Conservation (phyloP, 2,329 filamentous ascomycete genomes). For the Exophiala oligosperma region DNA sequence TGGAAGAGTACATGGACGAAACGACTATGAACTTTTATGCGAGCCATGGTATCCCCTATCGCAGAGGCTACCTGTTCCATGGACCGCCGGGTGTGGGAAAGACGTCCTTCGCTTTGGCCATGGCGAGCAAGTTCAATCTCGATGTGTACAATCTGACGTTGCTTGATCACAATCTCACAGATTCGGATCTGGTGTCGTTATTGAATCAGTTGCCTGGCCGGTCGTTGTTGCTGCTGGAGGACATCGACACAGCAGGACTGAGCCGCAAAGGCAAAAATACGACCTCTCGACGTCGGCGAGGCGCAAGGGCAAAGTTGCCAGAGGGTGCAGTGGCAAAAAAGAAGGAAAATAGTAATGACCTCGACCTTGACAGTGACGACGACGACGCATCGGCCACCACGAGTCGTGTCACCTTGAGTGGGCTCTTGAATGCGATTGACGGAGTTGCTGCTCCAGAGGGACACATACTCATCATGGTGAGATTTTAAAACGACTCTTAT, state of each 20-base stretch:
- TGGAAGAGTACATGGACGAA: conserved; percentile 30
- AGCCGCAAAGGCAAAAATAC: conserved; percentile 24
- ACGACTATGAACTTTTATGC: conserved; percentile 31
- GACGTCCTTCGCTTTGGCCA: conserved; percentile 66
- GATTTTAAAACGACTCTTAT: not conserved
- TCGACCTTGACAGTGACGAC: conserved; percentile 19
- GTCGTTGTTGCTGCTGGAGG: conserved; percentile 68
- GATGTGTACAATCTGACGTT: conserved; percentile 67
- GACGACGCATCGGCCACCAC: conserved; percentile 11
- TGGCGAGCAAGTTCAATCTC: conserved; percentile 66
- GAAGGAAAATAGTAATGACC: conserved; percentile 1
- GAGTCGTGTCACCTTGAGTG: conserved; percentile 66
- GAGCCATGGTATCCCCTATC: conserved; percentile 64
- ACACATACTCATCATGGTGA: conserved; percentile 70
- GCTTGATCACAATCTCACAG: conserved; percentile 61
- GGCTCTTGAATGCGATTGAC: conserved; percentile 80
- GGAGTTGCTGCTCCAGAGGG: conserved; percentile 79
- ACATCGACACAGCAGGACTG: conserved; percentile 67
- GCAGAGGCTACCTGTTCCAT: conserved; percentile 75
- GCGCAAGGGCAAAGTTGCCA: not conserved
- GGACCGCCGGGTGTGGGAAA: conserved; percentile 76
- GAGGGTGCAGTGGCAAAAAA: not conserved
- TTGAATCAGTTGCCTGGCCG: conserved; percentile 63
- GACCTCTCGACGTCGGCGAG: not conserved
- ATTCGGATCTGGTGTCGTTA: conserved; percentile 61